Conservation (phyloP, 73 alveolate genomes). For the Symbiodinium natans region DNA sequence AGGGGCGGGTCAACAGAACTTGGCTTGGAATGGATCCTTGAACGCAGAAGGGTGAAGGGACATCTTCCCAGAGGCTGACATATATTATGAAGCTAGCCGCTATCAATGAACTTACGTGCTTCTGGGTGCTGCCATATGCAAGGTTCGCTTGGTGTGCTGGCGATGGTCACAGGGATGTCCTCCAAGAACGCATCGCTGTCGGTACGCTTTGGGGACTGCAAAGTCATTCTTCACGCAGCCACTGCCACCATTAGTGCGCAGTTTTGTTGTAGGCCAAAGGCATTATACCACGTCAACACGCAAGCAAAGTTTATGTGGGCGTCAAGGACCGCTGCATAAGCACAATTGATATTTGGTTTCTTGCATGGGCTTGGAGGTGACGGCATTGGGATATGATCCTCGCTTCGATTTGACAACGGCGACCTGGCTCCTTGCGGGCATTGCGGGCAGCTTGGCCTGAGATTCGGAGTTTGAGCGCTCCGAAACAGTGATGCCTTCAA, state of each 20-base stretch:
- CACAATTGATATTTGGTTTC: too few species aligned
- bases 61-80: too few species aligned
- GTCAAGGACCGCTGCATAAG: too few species aligned
- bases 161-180: constrained; percentile 57
- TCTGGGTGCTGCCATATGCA: background rate
- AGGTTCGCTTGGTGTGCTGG: constrained; percentile 8
- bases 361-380: constrained; percentile 50
- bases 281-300: too few species aligned
- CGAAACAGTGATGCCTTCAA: too few species aligned
- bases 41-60: background rate
- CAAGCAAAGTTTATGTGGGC: too few species aligned
- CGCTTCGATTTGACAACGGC: constrained; percentile 33
- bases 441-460: constrained; percentile 15
- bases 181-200: constrained; percentile 54
- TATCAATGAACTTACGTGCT: too few species aligned
- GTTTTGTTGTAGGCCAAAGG: too few species aligned
- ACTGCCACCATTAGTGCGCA: too few species aligned
- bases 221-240: too few species aligned
- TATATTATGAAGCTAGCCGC: too few species aligned
- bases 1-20: background rate
- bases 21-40: background rate
- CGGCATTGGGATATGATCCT: constrained; percentile 62
- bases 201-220: background rate
- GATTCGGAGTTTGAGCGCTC: too few species aligned
- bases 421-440: constrained; percentile 63